phyloP scores from a whole-genome alignment of 2,329 filamentous ascomycete genomes.

The Leptoxyphium fumago region DNA sequence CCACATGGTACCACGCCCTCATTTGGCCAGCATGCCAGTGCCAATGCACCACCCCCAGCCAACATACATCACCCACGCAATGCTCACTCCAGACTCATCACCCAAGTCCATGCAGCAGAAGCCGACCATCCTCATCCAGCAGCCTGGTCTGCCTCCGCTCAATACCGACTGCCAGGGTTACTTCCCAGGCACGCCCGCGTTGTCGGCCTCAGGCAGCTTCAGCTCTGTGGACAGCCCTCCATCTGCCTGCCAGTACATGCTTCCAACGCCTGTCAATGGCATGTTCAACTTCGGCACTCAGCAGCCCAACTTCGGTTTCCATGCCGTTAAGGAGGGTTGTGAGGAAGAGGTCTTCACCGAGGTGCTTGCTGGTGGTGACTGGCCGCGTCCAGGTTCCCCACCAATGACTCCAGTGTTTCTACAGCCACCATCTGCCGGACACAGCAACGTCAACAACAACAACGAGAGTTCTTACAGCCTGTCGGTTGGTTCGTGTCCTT shows the following conservation, averaged over 20 bases:
- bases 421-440: slow-evolving; percentile 46
- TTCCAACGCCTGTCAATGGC: slow-evolving; percentile 71
- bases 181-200: slow-evolving; percentile 72
- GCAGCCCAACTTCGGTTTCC: slow-evolving; percentile 31
- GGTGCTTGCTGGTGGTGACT: slow-evolving; percentile 58
- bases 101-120: slow-evolving; percentile 61
- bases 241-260: slow-evolving; percentile 51
- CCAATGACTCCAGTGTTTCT: slow-evolving; percentile 74
- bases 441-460: slow-evolving; percentile 21
- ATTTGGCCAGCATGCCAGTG: slow-evolving; percentile 18
- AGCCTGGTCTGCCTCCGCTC: slow-evolving; percentile 44
- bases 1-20: slow-evolving; percentile 20
- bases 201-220: slow-evolving; percentile 72
- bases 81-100: slow-evolving; percentile 62
- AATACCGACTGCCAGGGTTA: slow-evolving; percentile 62
- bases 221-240: slow-evolving; percentile 77
- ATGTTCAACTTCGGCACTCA: slow-evolving; percentile 28
- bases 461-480: slow-evolving; percentile 49
- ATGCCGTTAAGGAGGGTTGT: slow-evolving; percentile 54
- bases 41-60: slow-evolving; percentile 27
- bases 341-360: slow-evolving; percentile 58
- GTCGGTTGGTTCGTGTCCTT: slow-evolving; percentile 61
- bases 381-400: slow-evolving; percentile 63
- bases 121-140: slow-evolving; percentile 53
- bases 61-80: slow-evolving; percentile 43